Evolutionary conservation across 495 filamentous ascomycete species (phyloP).

Genomic region (Hapsidospora chrysogenum): DNA sequence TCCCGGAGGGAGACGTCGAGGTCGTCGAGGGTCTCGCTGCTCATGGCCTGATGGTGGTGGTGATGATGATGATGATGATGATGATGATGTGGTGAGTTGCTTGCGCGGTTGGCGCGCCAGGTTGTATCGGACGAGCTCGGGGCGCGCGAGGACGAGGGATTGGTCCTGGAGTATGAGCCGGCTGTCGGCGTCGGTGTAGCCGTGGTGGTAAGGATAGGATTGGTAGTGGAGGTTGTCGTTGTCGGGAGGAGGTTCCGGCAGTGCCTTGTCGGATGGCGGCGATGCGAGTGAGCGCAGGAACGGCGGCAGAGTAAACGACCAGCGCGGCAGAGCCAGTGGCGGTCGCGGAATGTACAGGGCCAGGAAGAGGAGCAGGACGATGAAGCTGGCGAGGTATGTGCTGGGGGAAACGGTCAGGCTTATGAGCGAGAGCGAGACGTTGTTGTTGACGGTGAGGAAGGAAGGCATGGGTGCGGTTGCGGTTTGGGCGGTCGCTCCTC

Average conservation of each 20-base stretch:
- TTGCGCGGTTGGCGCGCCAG: too few relatives aligned
- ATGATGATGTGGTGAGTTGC: conserved; percentile 10
- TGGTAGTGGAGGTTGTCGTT: not conserved
- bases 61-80: too few relatives aligned
- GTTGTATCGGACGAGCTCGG: conserved; percentile 2
- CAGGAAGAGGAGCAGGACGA: conserved; percentile 31
- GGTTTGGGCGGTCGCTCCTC: too few relatives aligned
- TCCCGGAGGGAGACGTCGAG: conserved; percentile 64
- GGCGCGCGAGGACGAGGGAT: conserved; percentile 1
- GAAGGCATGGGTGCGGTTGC: too few relatives aligned
- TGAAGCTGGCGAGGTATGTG: conserved; percentile 30
- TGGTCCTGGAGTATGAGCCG: conserved; percentile 1
- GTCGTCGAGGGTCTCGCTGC: conserved; percentile 42
- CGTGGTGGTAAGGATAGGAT: conserved; percentile 1
- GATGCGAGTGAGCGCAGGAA: not conserved
- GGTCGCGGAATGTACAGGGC: conserved; percentile 28
- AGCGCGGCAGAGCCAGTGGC: conserved; percentile 4
- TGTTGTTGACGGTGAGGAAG: conserved; percentile 34
- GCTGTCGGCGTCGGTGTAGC: conserved; percentile 4
- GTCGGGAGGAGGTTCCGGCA: not conserved
- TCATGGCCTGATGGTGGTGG: conserved; percentile 10
- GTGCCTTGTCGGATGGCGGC: not conserved
- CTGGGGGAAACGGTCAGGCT: conserved; percentile 35
- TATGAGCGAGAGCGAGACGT: conserved; percentile 31
- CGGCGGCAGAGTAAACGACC: conserved; percentile 4